A percentile compares a stretch with the other conserved stretches of the same genome.
Conservation (phyloP, 202 grass and related monocot species). For the Cymbopogon flexuosus region DNA sequence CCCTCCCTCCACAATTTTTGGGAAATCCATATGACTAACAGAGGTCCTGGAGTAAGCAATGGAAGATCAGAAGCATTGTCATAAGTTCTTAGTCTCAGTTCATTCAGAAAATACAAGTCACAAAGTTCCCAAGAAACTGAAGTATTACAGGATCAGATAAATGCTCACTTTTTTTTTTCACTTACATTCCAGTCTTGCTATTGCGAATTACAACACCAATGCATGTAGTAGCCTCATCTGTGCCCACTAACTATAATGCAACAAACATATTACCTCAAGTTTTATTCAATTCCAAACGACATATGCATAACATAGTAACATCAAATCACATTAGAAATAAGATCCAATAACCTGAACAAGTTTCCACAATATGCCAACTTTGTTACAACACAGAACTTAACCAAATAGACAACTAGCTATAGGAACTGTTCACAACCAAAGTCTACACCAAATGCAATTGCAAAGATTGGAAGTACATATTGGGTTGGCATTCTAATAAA, state of each 20-base stretch:
- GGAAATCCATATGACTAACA: slow-evolving; percentile 85
- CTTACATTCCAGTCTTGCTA: slow-evolving; percentile 85
- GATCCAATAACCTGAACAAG: background rate
- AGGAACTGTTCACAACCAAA: background rate
- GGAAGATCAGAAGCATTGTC: slow-evolving; percentile 18
- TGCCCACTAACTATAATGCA: slow-evolving; percentile 65
- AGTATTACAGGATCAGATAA: slow-evolving; percentile 33
- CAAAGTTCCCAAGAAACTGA: slow-evolving; percentile 26
- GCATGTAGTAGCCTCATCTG: slow-evolving; percentile 87
- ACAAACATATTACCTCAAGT: slow-evolving; percentile 15
- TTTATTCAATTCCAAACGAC: background rate
- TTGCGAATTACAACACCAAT: slow-evolving; percentile 74
- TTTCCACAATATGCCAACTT: background rate
- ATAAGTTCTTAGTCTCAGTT: background rate
- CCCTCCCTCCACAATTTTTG: slow-evolving; percentile 57
- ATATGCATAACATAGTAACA: background rate
- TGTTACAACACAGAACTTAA: background rate
- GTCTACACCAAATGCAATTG: background rate
- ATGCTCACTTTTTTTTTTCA: slow-evolving; percentile 20
- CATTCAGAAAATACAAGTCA: background rate
- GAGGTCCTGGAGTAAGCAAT: slow-evolving; percentile 53
- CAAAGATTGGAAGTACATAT: background rate
- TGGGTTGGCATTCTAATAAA: background rate
- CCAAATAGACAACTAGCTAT: background rate
- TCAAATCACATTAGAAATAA: background rate